Base-by-base conservation (phyloP, 805 yeast species). In the Monosporozyma aquatica region DNA sequence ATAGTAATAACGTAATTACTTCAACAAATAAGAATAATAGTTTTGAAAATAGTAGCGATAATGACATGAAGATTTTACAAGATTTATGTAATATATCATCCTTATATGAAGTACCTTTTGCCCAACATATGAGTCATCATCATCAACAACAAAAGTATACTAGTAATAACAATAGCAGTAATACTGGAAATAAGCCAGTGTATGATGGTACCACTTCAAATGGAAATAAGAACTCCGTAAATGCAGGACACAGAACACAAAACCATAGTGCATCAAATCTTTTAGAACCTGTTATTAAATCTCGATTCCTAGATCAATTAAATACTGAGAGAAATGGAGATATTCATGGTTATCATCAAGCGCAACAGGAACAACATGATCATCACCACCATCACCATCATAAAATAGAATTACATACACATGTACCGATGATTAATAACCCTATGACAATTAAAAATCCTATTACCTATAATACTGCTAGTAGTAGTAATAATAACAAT, bases 341-440 rank as follows among this genome's bases (percentile, higher is more conserved):
- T 13, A 15, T 11, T 23, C 27, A 22, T 37, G 17, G 42, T 33
- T 15, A 29, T 40, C 14, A 20, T n/a, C 37, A 14, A 37, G 26
- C 29, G n/a, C n/a, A n/a, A n/a, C n/a, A n/a, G n/a, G n/a, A n/a
- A n/a, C n/a, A n/a, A n/a, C n/a, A n/a, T n/a, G n/a, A n/a, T n/a
- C n/a, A n/a, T 28, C 43, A 53, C 13, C 53, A 57, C 17, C 71
- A 68, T 42, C 69, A 64, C 41, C 70, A 66, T 52, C 69, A 65
- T 44, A 60, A 59, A 24, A 52, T 62, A 15, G 66, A 65, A 43
- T 45, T 66, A 1, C 69, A 66, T 45, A 55, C 58, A 17, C 71
- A 64, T 33, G 33, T 32, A 9, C 35, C 35, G 5, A 32, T 32
- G 35, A 10, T 32, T 29, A 11, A 17, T 28, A 22, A 22, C 7